A percentile compares a stretch with the other conserved stretches of the same genome.
Conservation (phyloP, 257 asterid genomes). For the Echites panduratus region DNA sequence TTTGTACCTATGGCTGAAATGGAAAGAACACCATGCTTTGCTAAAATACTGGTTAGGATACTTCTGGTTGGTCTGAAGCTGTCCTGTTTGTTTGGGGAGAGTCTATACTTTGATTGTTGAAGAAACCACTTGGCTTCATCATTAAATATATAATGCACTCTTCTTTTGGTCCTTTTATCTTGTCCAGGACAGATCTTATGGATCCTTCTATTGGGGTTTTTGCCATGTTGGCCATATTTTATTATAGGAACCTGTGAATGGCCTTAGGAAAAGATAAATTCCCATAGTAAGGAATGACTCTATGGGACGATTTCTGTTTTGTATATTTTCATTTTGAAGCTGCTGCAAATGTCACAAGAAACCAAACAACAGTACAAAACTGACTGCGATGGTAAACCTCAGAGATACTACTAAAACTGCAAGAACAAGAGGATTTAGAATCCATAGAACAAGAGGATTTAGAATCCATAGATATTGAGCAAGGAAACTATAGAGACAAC, state of each 20-base stretch:
- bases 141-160: constrained; percentile 5
- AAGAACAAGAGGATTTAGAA: too few relatives aligned
- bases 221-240: neutral
- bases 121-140: constrained; percentile 18
- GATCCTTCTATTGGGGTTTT: neutral
- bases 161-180: neutral
- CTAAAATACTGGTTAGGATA: constrained; percentile 4
- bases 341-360: neutral
- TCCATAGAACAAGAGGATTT: too few relatives aligned
- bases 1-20: constrained; percentile 34
- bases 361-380: neutral
- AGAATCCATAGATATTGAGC: neutral
- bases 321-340: neutral
- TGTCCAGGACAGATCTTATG: neutral
- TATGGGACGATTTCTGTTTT: too few relatives aligned
- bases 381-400: neutral
- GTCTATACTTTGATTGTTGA: neutral
- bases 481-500: neutral
- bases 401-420: neutral
- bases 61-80: constrained; percentile 3
- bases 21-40: constrained; percentile 26
- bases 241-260: too few relatives aligned
- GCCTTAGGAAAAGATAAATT: neutral
- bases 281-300: too few relatives aligned
- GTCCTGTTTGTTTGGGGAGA: neutral